Evolutionary conservation across 306 rosid species (phyloP), one percentile per base, ranked within the genome.

Genomic region (Malus sylvestris): DNA sequence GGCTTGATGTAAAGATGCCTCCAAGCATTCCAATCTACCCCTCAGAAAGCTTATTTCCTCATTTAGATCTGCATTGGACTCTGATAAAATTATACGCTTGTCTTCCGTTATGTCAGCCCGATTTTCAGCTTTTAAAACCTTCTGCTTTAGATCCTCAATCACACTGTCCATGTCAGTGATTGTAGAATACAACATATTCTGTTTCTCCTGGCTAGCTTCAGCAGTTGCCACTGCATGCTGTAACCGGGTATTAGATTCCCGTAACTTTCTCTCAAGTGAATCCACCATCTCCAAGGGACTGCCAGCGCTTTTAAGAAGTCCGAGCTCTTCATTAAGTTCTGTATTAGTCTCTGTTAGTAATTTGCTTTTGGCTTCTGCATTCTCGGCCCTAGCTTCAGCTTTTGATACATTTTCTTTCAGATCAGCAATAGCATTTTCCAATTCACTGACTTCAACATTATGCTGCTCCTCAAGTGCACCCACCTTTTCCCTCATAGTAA

Each of bases 121-220:
- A 79, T 68, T 78, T 81, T 92, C 99, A n/a, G 90, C 89, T 85
- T 91, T 91, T 33, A 75, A 77, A 82, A 84, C 89, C 84, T 89
- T 92, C 74, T 76, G 81, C 90, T 90, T 89, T 44, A 93, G 88
- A 81, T 90, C 90, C 83, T 66, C 42, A n/a, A 95, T 95, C 85
- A 95, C 79, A 79, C 77, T 81, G 27, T 92, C 87, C 99, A 95
- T 95, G 77, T 95, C 99, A 44, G 42, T 60, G 67, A 92, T 86
- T 70, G 93, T 70, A 46, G 89, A 78, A 82, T 80, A 67, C 83
- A 95, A 68, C 92, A 95, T 81, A 75, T 49, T 83, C 77, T 88
- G 97, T 81, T 92, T 95, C 86, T 92, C 97, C 76, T 87, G 87
- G 83, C 88, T 82, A 79, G 99, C 99, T 86, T 89, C 96, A 72